These are phyloP conservation scores for Pseudoscleropodium purum DNA, from an alignment of 225 moss, liverwort and hornwort genomes.

Conservation along the genomic window DNA sequence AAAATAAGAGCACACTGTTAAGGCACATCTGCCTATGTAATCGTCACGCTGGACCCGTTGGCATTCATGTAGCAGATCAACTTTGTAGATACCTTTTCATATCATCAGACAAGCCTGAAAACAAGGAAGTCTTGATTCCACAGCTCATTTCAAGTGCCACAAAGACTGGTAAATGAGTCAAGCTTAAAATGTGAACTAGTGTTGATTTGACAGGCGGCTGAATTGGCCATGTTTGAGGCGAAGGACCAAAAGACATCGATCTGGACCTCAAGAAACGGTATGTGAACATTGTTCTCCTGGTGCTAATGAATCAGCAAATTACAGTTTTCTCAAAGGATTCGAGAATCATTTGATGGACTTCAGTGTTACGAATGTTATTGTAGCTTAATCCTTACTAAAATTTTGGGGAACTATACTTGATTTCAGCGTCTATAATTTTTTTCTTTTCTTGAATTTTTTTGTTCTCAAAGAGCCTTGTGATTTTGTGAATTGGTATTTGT, in stretches of 20 bases:
- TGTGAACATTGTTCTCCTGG: neutral
- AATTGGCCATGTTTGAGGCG: constrained; percentile 71
- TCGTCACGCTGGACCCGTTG: neutral
- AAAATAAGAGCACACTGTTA: neutral
- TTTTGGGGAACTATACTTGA: neutral
- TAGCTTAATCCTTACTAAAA: neutral
- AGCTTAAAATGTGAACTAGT: neutral
- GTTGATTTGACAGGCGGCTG: constrained; percentile 42
- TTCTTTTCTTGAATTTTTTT: neutral
- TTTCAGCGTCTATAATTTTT: neutral
- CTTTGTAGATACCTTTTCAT: neutral
- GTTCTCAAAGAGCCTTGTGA: neutral
- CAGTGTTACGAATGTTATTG: neutral
- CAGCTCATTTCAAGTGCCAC: neutral
- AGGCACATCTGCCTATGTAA: neutral
- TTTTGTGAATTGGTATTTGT: neutral
- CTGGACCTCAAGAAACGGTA: neutral
- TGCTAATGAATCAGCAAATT: neutral
- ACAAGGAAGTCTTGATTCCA: neutral
- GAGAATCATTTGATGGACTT: neutral
- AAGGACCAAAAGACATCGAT: constrained; percentile 55
- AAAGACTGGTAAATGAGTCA: neutral
- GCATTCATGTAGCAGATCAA: neutral
- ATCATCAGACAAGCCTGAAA: neutral
- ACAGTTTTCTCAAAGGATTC: neutral